Base-by-base conservation (phyloP, 192 early-diverging fungal species). In the Coemansia sp. region DNA sequence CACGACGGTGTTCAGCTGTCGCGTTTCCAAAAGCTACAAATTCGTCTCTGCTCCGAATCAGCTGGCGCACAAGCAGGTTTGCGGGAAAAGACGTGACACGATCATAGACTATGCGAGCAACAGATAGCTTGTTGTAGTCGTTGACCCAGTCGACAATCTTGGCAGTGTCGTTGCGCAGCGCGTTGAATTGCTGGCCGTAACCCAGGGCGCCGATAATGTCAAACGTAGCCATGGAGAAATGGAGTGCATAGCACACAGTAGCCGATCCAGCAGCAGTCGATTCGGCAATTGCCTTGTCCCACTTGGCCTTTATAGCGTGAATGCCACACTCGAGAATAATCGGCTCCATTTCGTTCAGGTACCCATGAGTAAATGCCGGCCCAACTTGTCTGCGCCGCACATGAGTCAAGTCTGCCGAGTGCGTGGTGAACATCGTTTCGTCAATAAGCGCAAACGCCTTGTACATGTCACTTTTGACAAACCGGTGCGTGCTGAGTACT, bases 101-200 rank as follows among this genome's bases (percentile, higher is more conserved):
- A 9, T 24, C 19, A 9, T 60, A 60, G 11, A 62, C 56, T 3
- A 63, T 18, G 1, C 36, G 35, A 1, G 62, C 22, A 5, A 56
- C 53, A 1, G 44, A 39, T 26, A 72, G 70, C 39, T 5, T 27
- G 34, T 62, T 73, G 42, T 42, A 68, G 26, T 52, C 3, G 4
- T 35, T 19, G 55, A 78, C 29, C 68, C 65, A 70, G 9, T 63
- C 53, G 18, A 62, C 38, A 0, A 80, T 54, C 41, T 58, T 27
- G 26, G 53, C 21, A 4, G 48, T 43, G 36, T 57, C 33, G 46
- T 73, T 53, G 6, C 44, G 50, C 14, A 79, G 57, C 8, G 65
- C 62, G 34, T 70, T 35, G 32, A 79, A 72, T 2, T 42, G 50
- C 58, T 79, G 68, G 19, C 76, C 76, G 32, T 44, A 79, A 2